Evolutionary conservation across 1,139 yeast genomes (phyloP).

Genomic region (Taphrina flavorubra): DNA sequence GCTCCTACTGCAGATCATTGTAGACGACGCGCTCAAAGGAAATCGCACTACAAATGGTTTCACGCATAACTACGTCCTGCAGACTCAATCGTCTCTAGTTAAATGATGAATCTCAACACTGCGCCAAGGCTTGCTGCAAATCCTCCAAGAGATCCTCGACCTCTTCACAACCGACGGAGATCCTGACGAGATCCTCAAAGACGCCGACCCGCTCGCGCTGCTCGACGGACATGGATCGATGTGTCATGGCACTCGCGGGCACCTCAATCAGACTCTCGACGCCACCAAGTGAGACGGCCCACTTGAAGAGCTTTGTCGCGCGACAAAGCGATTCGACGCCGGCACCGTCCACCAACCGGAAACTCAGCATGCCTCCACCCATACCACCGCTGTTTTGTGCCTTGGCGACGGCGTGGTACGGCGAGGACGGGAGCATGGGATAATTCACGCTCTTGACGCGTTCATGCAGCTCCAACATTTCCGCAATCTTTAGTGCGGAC

Average conservation of each 20-base stretch:
- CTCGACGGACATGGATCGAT: conserved; percentile 83
- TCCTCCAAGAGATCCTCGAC: conserved; percentile 75
- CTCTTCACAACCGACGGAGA: conserved; percentile 88
- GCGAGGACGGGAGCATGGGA: conserved; percentile 76
- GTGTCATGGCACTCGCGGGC: conserved; percentile 85
- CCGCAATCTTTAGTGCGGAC: conserved; percentile 74
- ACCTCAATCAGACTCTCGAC: conserved; percentile 85
- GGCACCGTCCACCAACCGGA: conserved; percentile 80
- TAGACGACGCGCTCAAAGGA: no score
- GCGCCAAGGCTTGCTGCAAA: conserved; percentile 50
- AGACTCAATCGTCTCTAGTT: not conserved
- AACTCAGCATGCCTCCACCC: conserved; percentile 92
- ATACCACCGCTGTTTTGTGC: conserved; percentile 82
- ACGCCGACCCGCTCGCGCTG: conserved; percentile 84
- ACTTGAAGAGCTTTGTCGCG: conserved; percentile 74
- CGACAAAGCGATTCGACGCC: conserved; percentile 79
- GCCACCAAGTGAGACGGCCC: conserved; percentile 91
- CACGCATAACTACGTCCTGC: no score
- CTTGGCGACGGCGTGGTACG: conserved; percentile 65
- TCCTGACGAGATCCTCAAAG: conserved; percentile 77
- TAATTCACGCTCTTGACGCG: conserved; percentile 72
- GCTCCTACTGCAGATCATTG: not conserved
- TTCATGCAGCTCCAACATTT: conserved; percentile 61
- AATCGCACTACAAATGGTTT: not conserved
- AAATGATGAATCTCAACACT: not conserved